These are phyloP conservation scores for Torulaspora gathmanii DNA, from an alignment of 805 yeast genomes.

Conservation along the genomic window DNA sequence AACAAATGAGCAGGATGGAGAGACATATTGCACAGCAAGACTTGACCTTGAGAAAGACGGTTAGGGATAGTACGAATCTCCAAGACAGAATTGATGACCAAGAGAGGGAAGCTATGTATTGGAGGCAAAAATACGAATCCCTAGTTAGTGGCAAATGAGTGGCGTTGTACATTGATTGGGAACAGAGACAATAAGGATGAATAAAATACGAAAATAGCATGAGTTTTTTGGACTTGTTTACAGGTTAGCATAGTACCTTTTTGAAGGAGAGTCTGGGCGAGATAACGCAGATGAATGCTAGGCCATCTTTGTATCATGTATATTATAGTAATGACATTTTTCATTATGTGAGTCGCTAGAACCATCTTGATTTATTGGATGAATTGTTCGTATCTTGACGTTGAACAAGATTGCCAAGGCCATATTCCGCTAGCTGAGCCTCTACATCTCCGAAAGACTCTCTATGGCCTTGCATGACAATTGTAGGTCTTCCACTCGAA, in stretches of 20 bases:
- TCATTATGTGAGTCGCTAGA: constrained; percentile 13
- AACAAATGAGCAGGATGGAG: constrained; percentile 41
- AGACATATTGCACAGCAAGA: constrained; percentile 43
- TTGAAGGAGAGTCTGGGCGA: background rate
- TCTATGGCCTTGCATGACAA: constrained; percentile 85
- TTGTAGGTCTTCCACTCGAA: constrained; percentile 67
- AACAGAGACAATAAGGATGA: background rate
- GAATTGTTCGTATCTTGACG: background rate
- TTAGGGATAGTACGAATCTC: constrained; percentile 53
- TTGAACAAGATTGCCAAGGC: constrained; percentile 49
- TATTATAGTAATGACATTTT: constrained; percentile 2
- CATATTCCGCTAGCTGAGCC: constrained; percentile 58
- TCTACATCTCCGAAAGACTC: constrained; percentile 82
- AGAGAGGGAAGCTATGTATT: constrained; percentile 54
- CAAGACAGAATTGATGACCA: constrained; percentile 49
- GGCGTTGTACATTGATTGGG: background rate
- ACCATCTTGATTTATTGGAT: constrained; percentile 25
- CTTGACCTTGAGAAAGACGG: constrained; percentile 42
- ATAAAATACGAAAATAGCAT: background rate
- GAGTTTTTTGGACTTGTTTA: background rate
- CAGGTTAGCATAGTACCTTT: background rate
- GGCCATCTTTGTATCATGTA: background rate
- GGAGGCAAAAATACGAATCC: constrained; percentile 42
- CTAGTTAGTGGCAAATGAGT: constrained; percentile 12
- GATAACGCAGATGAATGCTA: background rate